phyloP scores from a whole-genome alignment of 1,284 basidiomycete species.

The Exobasidium cylindrosporum region DNA sequence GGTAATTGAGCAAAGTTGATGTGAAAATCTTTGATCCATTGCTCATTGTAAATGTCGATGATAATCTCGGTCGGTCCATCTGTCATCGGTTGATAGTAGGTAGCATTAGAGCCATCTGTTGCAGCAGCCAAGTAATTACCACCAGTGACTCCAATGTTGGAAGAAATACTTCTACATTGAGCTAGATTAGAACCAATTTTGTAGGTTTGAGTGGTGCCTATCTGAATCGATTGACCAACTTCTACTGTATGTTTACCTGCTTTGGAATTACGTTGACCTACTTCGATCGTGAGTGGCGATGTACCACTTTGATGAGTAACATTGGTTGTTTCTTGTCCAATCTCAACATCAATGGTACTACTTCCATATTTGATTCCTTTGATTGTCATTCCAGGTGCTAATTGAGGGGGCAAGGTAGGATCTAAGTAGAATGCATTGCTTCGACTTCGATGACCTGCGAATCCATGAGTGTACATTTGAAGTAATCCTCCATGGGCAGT shows the following conservation, averaged over 20 bases:
- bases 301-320: conserved; percentile 13
- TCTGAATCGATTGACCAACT: conserved; percentile 9
- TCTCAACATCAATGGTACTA: conserved; percentile 25
- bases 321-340: conserved; percentile 13
- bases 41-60: background rate
- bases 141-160: conserved; percentile 16
- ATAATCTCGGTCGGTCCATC: background rate
- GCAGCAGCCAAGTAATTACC: conserved; percentile 36
- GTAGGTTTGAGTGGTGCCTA: conserved; percentile 15
- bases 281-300: conserved; percentile 20
- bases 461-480: conserved; percentile 40
- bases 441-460: conserved; percentile 35
- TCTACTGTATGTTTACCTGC: conserved; percentile 20
- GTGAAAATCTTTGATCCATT: background rate
- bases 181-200: conserved; percentile 30
- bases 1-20: conserved; percentile 10
- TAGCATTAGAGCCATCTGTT: conserved; percentile 44
- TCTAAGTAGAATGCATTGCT: conserved; percentile 31
- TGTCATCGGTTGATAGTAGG: conserved; percentile 8
- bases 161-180: conserved; percentile 26
- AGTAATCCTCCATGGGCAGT: conserved; percentile 31
- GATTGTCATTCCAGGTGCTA: conserved; percentile 32
- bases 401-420: conserved; percentile 36
- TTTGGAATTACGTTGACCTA: conserved; percentile 19
- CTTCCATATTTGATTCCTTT: conserved; percentile 31